Evolutionary conservation across 768 basidiomycete genomes (phyloP), one percentile per base, ranked within the genome.

Genomic region (Jaapia argillacea): DNA sequence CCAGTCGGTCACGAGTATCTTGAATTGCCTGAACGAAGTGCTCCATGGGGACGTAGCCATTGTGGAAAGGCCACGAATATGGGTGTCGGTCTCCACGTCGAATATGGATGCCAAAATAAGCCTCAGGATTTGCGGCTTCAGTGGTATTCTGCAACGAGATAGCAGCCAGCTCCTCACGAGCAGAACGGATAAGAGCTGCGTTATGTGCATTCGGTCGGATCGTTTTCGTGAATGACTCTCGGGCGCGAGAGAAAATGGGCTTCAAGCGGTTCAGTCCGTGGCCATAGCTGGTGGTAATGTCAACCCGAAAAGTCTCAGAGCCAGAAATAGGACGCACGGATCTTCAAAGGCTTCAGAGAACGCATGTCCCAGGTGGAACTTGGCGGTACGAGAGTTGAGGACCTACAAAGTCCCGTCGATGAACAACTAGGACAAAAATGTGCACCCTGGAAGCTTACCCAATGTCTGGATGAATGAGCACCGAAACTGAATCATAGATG

Each of bases 271-370:
- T 74, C 22, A 81, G 58, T 7, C 67, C 54, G 44, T 68, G 76
- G 0, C 57, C 69, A 56, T 76, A 79, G 41, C 81, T 81, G 45
- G 47, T 43, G 2, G 18, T 26, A 16, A 41, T 36, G 45, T 28
- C 18, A 6, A 16, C 4, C 24, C 6, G 4, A 23, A 22, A 18
- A 36, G 33, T 31, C 37, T 36, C 40, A 27, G 33, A 40, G 31
- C 14, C 36, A 5, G 35, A 26, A 6, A 40, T 18, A 36, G 40
- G 13, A 68, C 79, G 38, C 58, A 85, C 81, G 78, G 58, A 53
- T 85, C 66, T 54, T 82, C 76, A 51, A 77, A 85, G 37, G 70
- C 60, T 16, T 82, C 69, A 6, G 51, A 58, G 54, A 77, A 85
- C 3, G 46, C 58, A 51, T 77, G 69, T 3, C 74, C 71, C 23